phyloP scores from a whole-genome alignment of 768 basidiomycete species.

The Suillus paluster region DNA sequence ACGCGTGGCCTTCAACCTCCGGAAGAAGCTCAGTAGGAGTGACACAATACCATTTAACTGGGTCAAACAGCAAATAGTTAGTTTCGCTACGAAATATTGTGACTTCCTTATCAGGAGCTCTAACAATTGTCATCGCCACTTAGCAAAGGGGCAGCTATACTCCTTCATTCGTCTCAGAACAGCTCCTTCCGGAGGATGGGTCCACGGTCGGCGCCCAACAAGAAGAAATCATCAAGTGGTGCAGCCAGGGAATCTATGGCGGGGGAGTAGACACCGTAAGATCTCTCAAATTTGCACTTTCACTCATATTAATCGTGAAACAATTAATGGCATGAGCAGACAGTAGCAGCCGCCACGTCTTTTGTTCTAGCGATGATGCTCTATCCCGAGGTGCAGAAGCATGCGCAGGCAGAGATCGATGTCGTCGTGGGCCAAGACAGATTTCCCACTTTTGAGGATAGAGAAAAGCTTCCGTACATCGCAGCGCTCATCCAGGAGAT shows the following conservation, averaged over 20 bases:
- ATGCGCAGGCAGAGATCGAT: slow-evolving; percentile 32
- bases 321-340: neutral
- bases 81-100: neutral
- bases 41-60: slow-evolving; percentile 19
- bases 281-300: neutral
- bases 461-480: slow-evolving; percentile 28
- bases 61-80: slow-evolving; percentile 21
- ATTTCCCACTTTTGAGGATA: slow-evolving; percentile 29
- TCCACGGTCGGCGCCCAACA: neutral
- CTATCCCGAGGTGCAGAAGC: slow-evolving; percentile 29
- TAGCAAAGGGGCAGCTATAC: neutral
- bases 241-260: slow-evolving; percentile 14
- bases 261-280: slow-evolving; percentile 31
- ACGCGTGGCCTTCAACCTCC: slow-evolving; percentile 14
- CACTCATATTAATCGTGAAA: neutral
- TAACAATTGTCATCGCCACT: neutral
- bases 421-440: slow-evolving; percentile 23
- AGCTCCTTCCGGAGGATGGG: slow-evolving; percentile 3
- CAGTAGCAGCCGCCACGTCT: neutral
- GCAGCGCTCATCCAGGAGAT: slow-evolving; percentile 28
- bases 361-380: slow-evolving; percentile 34
- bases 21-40: slow-evolving; percentile 6
- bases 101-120: too few relatives aligned
- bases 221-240: slow-evolving; percentile 21
- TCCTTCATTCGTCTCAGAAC: neutral